Percentiles rank a stretch among this genome's conserved stretches.
These are phyloP conservation scores for Colletotrichum kahawae DNA, from an alignment of 2,329 filamentous ascomycete genomes.

Conservation along the genomic window DNA sequence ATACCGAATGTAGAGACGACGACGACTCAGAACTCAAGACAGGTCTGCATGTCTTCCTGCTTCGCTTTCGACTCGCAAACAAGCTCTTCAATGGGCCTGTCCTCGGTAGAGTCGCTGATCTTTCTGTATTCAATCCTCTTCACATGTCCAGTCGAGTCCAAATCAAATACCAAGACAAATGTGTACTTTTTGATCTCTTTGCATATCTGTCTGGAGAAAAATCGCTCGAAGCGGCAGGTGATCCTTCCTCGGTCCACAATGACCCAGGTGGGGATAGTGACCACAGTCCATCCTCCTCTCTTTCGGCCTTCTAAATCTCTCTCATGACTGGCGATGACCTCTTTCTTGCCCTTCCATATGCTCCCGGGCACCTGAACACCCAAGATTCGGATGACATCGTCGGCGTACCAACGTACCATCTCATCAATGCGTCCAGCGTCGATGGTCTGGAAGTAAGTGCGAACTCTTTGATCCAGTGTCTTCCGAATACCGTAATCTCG, in stretches of 20 bases:
- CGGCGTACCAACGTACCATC: neutral
- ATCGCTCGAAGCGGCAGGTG: neutral
- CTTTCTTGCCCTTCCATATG: neutral
- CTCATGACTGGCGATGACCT: neutral
- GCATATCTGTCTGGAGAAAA: accelerated
- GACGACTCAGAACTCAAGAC: accelerated
- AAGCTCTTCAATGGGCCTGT: neutral
- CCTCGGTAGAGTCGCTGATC: accelerated
- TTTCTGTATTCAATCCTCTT: accelerated
- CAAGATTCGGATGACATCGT: accelerated
- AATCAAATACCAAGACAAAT: accelerated
- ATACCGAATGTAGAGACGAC: accelerated
- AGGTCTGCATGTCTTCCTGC: neutral
- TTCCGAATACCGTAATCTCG: neutral
- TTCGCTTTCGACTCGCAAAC: accelerated
- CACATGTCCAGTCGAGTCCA: neutral
- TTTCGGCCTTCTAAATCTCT: no score
- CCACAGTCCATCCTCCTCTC: accelerated
- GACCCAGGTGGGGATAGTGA: no score
- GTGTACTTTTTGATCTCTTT: accelerated
- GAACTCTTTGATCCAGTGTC: neutral
- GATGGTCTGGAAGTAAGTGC: neutral
- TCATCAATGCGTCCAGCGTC: neutral
- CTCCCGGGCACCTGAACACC: accelerated
- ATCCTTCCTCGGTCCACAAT: neutral